Conservation (phyloP, 495 filamentous ascomycete species). For the Haplographium delicatum region DNA sequence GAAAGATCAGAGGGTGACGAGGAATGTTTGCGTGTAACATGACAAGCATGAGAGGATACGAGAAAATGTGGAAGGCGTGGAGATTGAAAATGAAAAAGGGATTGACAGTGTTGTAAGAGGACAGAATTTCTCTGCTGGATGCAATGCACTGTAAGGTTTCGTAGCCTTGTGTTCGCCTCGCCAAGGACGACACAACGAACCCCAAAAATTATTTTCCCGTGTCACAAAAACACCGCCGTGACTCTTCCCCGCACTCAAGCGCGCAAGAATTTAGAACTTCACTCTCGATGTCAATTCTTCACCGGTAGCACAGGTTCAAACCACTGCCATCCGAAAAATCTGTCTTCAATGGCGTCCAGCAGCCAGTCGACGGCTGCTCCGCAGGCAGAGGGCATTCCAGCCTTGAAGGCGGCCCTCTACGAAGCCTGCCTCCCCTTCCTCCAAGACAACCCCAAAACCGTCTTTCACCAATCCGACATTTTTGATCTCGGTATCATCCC, state of each 20-base stretch:
- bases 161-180: slow-evolving; percentile 14
- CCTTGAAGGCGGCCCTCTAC: slow-evolving; percentile 16
- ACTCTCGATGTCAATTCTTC: slow-evolving; percentile 18
- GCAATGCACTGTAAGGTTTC: neutral
- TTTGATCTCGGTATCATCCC: slow-evolving; percentile 57
- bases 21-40: too few species aligned
- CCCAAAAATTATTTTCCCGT: slow-evolving; percentile 15
- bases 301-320: slow-evolving; percentile 9
- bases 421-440: neutral
- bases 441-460: slow-evolving; percentile 32
- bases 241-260: neutral
- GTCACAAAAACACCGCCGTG: slow-evolving; percentile 6
- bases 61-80: neutral
- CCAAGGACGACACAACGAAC: neutral
- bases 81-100: too few species aligned
- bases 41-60: too few species aligned
- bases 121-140: neutral
- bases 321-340: neutral
- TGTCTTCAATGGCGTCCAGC: slow-evolving; percentile 18
- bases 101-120: too few species aligned
- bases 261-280: neutral
- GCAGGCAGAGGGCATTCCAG: slow-evolving; percentile 8
- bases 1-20: too few species aligned
- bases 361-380: neutral
- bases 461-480: slow-evolving; percentile 65